Percentiles rank a stretch among this genome's conserved stretches.
phyloP scores from a whole-genome alignment of 768 basidiomycete genomes.

The Termitomyces sp. region DNA sequence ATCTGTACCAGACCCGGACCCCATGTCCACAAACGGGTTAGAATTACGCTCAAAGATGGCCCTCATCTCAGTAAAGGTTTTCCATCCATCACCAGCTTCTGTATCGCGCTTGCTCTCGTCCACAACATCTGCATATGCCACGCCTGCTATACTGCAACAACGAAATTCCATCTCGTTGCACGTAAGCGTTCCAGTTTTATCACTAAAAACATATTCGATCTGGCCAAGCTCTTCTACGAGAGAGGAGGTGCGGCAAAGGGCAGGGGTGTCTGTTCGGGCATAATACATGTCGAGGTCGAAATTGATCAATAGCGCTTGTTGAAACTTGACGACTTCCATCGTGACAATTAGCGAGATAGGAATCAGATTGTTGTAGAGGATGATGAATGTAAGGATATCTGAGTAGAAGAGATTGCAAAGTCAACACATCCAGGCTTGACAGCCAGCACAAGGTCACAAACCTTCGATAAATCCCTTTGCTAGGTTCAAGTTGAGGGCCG shows the following conservation, averaged over 20 bases:
- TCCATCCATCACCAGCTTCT: slow-evolving; percentile 60
- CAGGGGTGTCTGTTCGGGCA: slow-evolving; percentile 90
- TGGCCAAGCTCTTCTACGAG: slow-evolving; percentile 98
- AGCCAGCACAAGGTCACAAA: slow-evolving; percentile 19
- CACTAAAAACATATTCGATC: slow-evolving; percentile 94
- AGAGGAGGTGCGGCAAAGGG: slow-evolving; percentile 94
- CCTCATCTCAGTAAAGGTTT: slow-evolving; percentile 73
- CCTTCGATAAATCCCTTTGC: slow-evolving; percentile 83
- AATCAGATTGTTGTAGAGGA: slow-evolving; percentile 98
- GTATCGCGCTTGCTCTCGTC: slow-evolving; percentile 77
- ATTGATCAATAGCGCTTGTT: slow-evolving; percentile 96
- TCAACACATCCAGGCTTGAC: slow-evolving; percentile 7
- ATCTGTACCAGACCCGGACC: slow-evolving; percentile 25
- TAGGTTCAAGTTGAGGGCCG: slow-evolving; percentile 19
- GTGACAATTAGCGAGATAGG: slow-evolving; percentile 99
- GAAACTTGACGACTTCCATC: slow-evolving; percentile 99
- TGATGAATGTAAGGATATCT: slow-evolving; percentile 98
- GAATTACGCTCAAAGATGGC: slow-evolving; percentile 42
- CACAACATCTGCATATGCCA: slow-evolving; percentile 85
- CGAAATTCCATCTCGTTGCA: slow-evolving; percentile 98
- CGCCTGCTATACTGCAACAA: slow-evolving; percentile 83
- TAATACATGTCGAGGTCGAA: slow-evolving; percentile 99
- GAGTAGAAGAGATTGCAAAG: slow-evolving; percentile 6
- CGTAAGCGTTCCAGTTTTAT: slow-evolving; percentile 93
- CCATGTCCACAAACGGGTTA: slow-evolving; percentile 56